Percentiles rank a stretch among this genome's conserved stretches.
These are phyloP conservation scores for Fraxinus quadrangulata DNA, from an alignment of 257 asterid species.

Conservation along the genomic window DNA sequence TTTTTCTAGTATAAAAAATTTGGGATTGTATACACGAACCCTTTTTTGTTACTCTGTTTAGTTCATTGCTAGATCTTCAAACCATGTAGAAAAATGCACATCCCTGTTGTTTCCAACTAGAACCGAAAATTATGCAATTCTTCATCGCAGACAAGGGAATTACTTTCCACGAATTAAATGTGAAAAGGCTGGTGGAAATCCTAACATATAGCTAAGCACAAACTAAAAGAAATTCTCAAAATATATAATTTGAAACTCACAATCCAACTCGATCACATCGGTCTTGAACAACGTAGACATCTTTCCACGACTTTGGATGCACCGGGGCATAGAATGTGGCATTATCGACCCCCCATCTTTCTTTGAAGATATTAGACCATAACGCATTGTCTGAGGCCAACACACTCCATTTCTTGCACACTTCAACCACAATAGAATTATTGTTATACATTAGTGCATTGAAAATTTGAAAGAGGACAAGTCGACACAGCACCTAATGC, in stretches of 20 bases:
- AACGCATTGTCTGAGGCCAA: constrained; percentile 54
- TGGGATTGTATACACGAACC: no score
- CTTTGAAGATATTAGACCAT: constrained; percentile 65
- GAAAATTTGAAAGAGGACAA: neutral
- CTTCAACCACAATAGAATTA: constrained; percentile 37
- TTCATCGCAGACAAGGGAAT: no score
- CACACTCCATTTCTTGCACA: constrained; percentile 79
- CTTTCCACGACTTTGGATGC: constrained; percentile 68
- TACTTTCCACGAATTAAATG: neutral
- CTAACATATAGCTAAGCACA: neutral
- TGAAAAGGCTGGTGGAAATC: neutral
- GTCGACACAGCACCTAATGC: neutral
- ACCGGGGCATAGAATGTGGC: constrained; percentile 62
- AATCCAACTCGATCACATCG: constrained; percentile 79
- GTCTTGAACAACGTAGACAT: constrained; percentile 65
- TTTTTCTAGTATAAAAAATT: no score
- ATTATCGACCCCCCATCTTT: constrained; percentile 70
- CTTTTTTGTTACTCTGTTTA: no score
- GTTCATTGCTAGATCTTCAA: no score
- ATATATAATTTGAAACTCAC: constrained; percentile 40
- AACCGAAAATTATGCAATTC: neutral
- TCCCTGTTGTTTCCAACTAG: neutral
- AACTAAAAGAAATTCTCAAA: neutral
- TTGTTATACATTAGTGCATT: constrained; percentile 12
- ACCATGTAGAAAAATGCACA: neutral